Base-by-base conservation (phyloP, 2,329 filamentous ascomycete genomes). In the Iodosphaeria phyllophila region DNA sequence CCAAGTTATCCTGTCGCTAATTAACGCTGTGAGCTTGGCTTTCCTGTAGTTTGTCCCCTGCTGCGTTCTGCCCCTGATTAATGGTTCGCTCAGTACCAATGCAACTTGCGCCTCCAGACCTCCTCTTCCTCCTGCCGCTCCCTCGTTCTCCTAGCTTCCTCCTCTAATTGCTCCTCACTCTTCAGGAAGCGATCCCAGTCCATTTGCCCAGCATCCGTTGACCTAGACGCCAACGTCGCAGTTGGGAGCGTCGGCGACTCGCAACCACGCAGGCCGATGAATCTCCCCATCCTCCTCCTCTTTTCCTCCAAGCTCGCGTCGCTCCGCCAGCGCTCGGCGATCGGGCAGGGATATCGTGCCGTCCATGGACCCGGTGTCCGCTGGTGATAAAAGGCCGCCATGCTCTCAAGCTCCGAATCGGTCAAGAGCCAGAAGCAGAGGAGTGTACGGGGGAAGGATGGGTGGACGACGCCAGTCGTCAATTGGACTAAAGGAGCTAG, bases 311-410 rank as follows among this genome's bases (percentile, higher is more conserved):
- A 44, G 3, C 54, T 47, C 30, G 69, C 44, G 30, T 57, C 48
- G 5, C 47, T 45, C 2, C 47, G 43, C 75, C 74, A 82, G n/a
- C n/a, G n/a, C n/a, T n/a, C n/a, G 26, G 54, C 47, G 40, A 83
- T 63, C n/a, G 64, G 68, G 35, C 66, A 69, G 0, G 76, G 76
- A 43, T 83, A 83, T 31, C 63, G 54, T 24, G 44, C 35, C 3
- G 61, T 60, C 52, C 56, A 67, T n/a, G 44, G 41, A 30, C 52
- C 52, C 1, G 64, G 67, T 1, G 59, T 64, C 29, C 59, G 59
- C 51, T 83, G 76, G 50, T 77, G 72, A 53, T 82, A 83, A 49
- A 75, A 79, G 35, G 60, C 53, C 3, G 75, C 75, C 20, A 83
- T 59, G 27, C 54, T 52, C 50, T 83, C 75, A 27, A 80, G 67